phyloP scores from a whole-genome alignment of 495 filamentous ascomycete genomes.

The Parathielavia hyrcaniae region DNA sequence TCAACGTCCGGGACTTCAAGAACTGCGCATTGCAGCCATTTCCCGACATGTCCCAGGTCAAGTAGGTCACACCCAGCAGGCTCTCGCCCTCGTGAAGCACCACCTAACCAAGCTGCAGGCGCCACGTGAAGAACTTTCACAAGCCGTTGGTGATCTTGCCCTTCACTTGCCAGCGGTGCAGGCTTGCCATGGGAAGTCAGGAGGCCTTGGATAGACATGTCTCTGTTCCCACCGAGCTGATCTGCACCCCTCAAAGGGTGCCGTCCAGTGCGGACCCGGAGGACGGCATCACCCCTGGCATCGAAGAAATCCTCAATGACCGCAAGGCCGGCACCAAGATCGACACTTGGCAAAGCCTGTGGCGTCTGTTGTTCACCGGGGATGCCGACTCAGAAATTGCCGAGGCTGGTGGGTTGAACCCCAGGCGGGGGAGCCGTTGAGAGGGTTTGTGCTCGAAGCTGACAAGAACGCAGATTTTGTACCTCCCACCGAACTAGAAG shows the following conservation, averaged over 20 bases:
- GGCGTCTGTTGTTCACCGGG: slow-evolving; percentile 24
- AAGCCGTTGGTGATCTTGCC: slow-evolving; percentile 9
- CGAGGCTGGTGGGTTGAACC: slow-evolving; percentile 15
- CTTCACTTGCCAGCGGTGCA: slow-evolving; percentile 27
- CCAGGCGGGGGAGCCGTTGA: background rate
- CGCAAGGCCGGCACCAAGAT: slow-evolving; percentile 28
- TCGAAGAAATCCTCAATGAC: slow-evolving; percentile 26
- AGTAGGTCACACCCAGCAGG: slow-evolving; percentile 26
- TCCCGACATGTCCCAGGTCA: slow-evolving; percentile 28
- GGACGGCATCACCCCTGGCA: slow-evolving; percentile 25
- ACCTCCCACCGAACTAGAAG: slow-evolving; percentile 30
- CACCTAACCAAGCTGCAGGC: slow-evolving; percentile 14
- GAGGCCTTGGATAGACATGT: slow-evolving; percentile 21
- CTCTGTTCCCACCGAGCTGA: slow-evolving; percentile 8
- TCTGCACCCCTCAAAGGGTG: slow-evolving; percentile 20
- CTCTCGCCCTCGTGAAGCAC: background rate
- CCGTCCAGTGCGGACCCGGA: slow-evolving; percentile 24
- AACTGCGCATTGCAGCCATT: slow-evolving; percentile 28
- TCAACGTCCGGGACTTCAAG: slow-evolving; percentile 33
- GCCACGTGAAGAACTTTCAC: slow-evolving; percentile 31
- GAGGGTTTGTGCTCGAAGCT: background rate
- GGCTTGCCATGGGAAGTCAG: slow-evolving; percentile 14
- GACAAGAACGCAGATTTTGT: slow-evolving; percentile 22
- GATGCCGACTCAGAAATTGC: slow-evolving; percentile 11
- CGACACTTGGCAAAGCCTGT: slow-evolving; percentile 26